Evolutionary conservation across 768 basidiomycete genomes (phyloP), one percentile per base, ranked within the genome.

Genomic region (Leucocoprinus birnbaumii): DNA sequence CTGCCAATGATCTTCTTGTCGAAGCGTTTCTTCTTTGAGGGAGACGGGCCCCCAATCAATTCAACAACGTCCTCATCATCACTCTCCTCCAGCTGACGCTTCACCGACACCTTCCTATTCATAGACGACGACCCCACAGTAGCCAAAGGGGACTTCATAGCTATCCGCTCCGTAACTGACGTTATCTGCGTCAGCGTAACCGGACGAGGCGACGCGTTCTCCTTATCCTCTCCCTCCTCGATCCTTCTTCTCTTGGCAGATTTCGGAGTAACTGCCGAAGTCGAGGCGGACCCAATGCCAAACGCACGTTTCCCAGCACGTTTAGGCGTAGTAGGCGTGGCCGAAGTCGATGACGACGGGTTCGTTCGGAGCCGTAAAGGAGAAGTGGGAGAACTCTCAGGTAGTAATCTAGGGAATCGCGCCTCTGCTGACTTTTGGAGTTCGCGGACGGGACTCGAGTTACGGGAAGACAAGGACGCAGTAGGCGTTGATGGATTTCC

Each of bases 201-300:
- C 24, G 24, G 21, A 50, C 8, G 61, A 61, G 81, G 83, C 0
- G 78, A 78, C 27, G 66, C 55, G 61, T 89, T 89, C 64, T 90
- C 87, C 68, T 89, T 89, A 65, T 85, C 68, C 0, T 83, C 67
- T 2, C 62, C 64, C 6, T 61, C 60, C 14, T 63, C 66, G 25
- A 67, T 49, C 58, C 70, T 66, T 49, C 73, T 70, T 56, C 76
- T 53, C 46, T 59, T 62, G 6, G 31, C 5, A 59, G 27, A 58
- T 55, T 6, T 58, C 57, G 26, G 48, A 14, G 52, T 57, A 51
- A 63, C 38, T 37, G 58, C 53, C 19, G 63, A 61, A 16, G 60
- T 75, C 58, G 73, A 59, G 18, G 53, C 58, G 49, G 62, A 63
- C 41, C 56, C 62, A 19, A 54, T 18, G 35, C 27, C 43, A n/a